Evolutionary conservation across 495 filamentous ascomycete species (phyloP).

Genomic region (Hypoxylon perforatum): DNA sequence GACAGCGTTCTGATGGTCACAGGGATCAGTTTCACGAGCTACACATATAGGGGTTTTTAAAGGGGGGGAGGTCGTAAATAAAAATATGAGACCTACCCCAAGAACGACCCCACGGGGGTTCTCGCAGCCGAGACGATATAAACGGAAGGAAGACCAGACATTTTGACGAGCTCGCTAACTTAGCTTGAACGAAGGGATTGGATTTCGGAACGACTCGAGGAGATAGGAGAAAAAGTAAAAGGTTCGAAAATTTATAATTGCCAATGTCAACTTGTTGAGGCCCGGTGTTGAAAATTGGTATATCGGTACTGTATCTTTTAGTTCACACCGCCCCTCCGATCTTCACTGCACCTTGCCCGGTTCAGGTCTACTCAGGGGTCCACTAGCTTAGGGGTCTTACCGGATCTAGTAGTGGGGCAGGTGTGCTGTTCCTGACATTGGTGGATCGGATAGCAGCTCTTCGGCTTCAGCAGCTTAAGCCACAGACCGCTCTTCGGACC

Average conservation of each 20-base stretch:
- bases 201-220: not conserved
- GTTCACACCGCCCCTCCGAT: conserved; percentile 35
- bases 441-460: too few relatives aligned
- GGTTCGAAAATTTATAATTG: conserved; percentile 9
- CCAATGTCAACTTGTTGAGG: too few relatives aligned
- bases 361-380: conserved; percentile 2
- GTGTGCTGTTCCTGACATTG: conserved; percentile 22
- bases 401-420: conserved; percentile 23
- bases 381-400: conserved; percentile 15
- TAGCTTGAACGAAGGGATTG: not conserved
- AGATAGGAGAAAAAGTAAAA: conserved; percentile 19
- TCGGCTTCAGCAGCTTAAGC: conserved; percentile 9
- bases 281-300: conserved; percentile 1
- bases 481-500: conserved; percentile 29
- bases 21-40: conserved; percentile 35
- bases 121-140: conserved; percentile 94
- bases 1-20: conserved; percentile 71
- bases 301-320: not conserved
- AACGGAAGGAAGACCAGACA: conserved; percentile 79
- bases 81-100: conserved; percentile 76
- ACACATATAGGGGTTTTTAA: conserved; percentile 1
- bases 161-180: conserved; percentile 42
- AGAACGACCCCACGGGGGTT: conserved; percentile 92
- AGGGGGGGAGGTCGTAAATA: conserved; percentile 11
- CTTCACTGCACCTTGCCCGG: conserved; percentile 16